Base-by-base conservation (phyloP, 2,329 filamentous ascomycete genomes). In the Paracamarosporium sp. region DNA sequence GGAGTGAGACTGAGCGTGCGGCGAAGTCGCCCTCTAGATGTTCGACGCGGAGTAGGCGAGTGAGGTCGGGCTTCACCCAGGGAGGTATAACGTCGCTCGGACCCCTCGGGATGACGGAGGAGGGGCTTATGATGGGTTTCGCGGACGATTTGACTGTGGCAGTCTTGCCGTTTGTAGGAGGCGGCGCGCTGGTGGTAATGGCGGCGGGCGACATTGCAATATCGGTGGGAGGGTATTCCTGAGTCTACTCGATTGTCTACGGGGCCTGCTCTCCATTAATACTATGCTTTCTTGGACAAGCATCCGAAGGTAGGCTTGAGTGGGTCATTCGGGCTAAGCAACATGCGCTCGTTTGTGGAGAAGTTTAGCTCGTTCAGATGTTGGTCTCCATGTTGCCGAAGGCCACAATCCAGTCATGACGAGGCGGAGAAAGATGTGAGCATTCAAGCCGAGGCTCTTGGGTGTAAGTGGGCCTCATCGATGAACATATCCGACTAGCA, bases 1-100 rank as follows among this genome's bases (percentile, higher is more conserved):
- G 76, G 33, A 81, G 79, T 15, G 82, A 85, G 46, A 79, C 69
- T 27, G 83, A 79, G 30, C 76, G 76, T 48, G 78, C 78, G 30
- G 76, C 71, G 55, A 79, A 81, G 40, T 76, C 72, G 35, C 77
- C 73, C 0, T 73, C 72, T 28, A 69, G 57, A 56, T 77, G 78
- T 28, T 77, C 69, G 48, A 80, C 77, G 31, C 56, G 65, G 50
- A 78, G 72, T 13, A 80, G 71, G 41, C 71, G 67, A 25, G 68
- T 55, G 53, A 81, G 76, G 60, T 78, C 73, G 33, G 74, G 74
- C 36, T 70, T 57, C 0, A 76, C 74, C 74, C 74, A 76, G 3
- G 73, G 71, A 5, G 73, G 73, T 31, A 75, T 62, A 17, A 58
- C 56, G 1, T 64, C 52, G 58, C 53, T 55, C 5, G 50, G 35